Base-by-base conservation (phyloP, 2,329 filamentous ascomycete species). In the Neurospora crassa region DNA sequence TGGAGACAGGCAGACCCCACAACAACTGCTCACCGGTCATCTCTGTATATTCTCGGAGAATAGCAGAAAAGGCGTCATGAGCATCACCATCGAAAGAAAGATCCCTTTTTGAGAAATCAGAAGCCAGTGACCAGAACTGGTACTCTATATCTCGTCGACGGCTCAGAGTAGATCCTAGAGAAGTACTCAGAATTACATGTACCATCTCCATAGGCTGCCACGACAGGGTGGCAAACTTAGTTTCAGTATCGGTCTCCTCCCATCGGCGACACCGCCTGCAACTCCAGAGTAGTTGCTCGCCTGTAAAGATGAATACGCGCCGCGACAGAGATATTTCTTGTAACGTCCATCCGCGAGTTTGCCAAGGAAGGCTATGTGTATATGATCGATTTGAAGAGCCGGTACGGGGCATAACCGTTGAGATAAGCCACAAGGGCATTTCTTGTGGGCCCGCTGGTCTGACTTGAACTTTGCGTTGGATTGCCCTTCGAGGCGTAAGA, bases 141-240 rank as follows among this genome's bases (percentile, higher is more conserved):
- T 24, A 24, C 24, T 24, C 24, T 24, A 24, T 24, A 24, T 24
- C 24, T 24, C 24, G 24, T 24, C 24, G 24, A 24, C 24, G 24
- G 24, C 24, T 24, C 24, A 34, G 34, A 34, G 34, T 7, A 34
- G 6, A 7, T 34, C 4, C 6, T 7, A 34, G 6, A 34, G 34
- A 34, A 34, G 4, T 5, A 34, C 34, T 34, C 3, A 7, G 34
- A 3, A 7, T 34, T 34, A 7, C 20, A 20, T 53, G n/a, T 29
- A 12, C 47, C 5, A 1, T 2, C 2, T 29, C 4, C 12, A 59
- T 29, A 29, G 1, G 2, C 2, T 1, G 0, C 2, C 11, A 59
- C 20, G 12, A 24, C 12, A 59, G 12, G 20, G 20, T 29, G 47
- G 47, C 24, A 20, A 34, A 24, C 14, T 29, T 12, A 8, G 47